Percentiles rank a stretch among this genome's conserved stretches.
These are phyloP conservation scores for Metschnikowia aberdeeniae DNA, from an alignment of 805 yeast species.

Conservation along the genomic window DNA sequence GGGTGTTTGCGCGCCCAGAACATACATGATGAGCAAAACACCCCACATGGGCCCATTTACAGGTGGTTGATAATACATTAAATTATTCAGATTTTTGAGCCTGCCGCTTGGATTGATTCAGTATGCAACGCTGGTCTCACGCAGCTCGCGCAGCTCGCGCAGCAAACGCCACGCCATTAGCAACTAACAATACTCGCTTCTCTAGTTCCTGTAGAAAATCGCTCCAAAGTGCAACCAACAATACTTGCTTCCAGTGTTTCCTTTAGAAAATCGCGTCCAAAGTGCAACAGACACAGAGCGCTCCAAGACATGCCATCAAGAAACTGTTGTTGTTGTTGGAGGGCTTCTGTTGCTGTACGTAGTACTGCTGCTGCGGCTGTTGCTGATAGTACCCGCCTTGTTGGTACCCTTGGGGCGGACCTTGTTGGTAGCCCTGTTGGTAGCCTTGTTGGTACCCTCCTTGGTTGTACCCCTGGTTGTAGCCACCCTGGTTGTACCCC, in stretches of 20 bases:
- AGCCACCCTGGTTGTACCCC: constrained; percentile 11
- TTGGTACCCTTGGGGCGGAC: constrained; percentile 11
- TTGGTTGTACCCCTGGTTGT: constrained; percentile 12
- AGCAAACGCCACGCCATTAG: no score
- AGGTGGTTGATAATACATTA: no score
- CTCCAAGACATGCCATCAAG: constrained; percentile 38
- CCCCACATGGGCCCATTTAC: no score
- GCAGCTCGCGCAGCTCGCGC: no score
- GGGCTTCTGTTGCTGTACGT: constrained; percentile 37
- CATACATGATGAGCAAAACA: no score
- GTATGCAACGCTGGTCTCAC: no score
- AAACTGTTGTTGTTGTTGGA: constrained; percentile 28
- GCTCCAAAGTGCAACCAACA: constrained; percentile 31
- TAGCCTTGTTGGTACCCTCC: constrained; percentile 18
- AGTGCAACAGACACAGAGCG: constrained; percentile 38
- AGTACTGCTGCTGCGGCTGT: constrained; percentile 37
- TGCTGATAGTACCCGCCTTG: constrained; percentile 35
- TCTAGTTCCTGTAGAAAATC: constrained; percentile 17
- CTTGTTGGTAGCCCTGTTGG: constrained; percentile 18
- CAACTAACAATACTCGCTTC: no score
- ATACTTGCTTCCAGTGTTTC: background rate
- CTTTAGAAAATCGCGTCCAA: constrained; percentile 24
- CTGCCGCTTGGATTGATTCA: no score
- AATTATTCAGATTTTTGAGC: no score
- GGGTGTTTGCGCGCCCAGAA: background rate